These are phyloP conservation scores for Cladosporium velox DNA, from an alignment of 2,329 filamentous ascomycete species.

Conservation along the genomic window DNA sequence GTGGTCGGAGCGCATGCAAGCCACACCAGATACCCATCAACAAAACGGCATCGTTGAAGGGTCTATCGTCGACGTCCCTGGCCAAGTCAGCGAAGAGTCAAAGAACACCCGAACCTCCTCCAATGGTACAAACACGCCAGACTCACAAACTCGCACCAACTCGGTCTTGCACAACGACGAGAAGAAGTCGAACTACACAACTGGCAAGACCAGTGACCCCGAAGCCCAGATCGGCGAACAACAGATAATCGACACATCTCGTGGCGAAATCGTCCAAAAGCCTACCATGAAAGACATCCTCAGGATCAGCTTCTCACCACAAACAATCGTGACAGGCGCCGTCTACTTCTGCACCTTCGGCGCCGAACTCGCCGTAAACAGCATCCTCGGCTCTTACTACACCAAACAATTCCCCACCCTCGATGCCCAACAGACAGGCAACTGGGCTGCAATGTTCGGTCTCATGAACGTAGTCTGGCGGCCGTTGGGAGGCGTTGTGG, in stretches of 20 bases:
- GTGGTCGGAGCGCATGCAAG: constrained; percentile 72
- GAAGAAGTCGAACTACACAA: constrained; percentile 44
- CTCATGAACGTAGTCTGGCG: constrained; percentile 70
- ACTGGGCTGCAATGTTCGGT: constrained; percentile 73
- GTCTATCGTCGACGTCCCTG: constrained; percentile 54
- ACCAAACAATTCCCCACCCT: constrained; percentile 55
- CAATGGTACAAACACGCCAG: constrained; percentile 30
- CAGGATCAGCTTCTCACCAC: constrained; percentile 62
- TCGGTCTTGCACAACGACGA: constrained; percentile 31
- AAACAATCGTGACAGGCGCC: constrained; percentile 55
- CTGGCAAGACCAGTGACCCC: constrained; percentile 24
- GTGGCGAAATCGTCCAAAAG: constrained; percentile 62
- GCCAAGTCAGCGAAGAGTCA: constrained; percentile 48
- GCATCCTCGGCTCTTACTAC: constrained; percentile 62
- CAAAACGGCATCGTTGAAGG: constrained; percentile 44
- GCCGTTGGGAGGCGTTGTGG: constrained; percentile 64
- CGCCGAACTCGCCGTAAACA: constrained; percentile 62
- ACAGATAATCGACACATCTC: constrained; percentile 58
- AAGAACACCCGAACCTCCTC: constrained; percentile 22
- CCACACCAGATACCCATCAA: constrained; percentile 55
- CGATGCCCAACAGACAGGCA: constrained; percentile 56
- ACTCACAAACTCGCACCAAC: constrained; percentile 36
- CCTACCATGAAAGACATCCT: constrained; percentile 63
- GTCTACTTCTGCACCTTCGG: constrained; percentile 65
- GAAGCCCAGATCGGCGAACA: constrained; percentile 51